phyloP scores from a whole-genome alignment of 805 yeast genomes.

The Spencermartinsiella europaea region DNA sequence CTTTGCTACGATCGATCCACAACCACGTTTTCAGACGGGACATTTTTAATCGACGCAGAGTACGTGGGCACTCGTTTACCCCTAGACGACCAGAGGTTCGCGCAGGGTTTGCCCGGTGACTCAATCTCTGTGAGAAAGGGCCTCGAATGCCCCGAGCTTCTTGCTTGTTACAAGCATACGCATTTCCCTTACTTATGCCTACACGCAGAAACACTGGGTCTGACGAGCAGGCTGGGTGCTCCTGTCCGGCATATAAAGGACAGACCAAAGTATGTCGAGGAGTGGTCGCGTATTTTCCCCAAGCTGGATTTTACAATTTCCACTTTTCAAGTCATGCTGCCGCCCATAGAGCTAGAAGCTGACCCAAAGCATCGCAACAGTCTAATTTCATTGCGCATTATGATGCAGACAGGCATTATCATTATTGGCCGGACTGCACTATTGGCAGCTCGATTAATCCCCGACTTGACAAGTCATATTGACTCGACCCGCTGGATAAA shows the following conservation, averaged over 20 bases:
- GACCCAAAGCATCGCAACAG: not conserved
- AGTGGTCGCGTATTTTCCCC: not conserved
- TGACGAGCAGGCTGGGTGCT: not conserved
- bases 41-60: constrained; percentile 17
- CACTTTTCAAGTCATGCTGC: not conserved
- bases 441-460: not conserved
- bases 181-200: not conserved
- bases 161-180: constrained; percentile 3
- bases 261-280: not conserved
- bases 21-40: constrained; percentile 28
- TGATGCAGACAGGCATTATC: not conserved
- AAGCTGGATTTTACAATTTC: not conserved
- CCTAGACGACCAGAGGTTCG: constrained; percentile 21
- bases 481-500: not conserved
- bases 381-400: not conserved
- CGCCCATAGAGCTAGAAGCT: not conserved
- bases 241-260: not conserved
- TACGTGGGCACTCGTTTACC: constrained; percentile 26
- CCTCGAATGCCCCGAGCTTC: constrained; percentile 12
- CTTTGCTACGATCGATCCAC: constrained; percentile 23
- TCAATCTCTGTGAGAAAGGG: constrained; percentile 7
- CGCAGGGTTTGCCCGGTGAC: constrained; percentile 12
- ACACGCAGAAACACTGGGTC: not conserved
- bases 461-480: not conserved
- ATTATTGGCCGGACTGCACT: not conserved